phyloP scores from a whole-genome alignment of 2,329 filamentous ascomycete genomes.

The Alternaria consortialis region DNA sequence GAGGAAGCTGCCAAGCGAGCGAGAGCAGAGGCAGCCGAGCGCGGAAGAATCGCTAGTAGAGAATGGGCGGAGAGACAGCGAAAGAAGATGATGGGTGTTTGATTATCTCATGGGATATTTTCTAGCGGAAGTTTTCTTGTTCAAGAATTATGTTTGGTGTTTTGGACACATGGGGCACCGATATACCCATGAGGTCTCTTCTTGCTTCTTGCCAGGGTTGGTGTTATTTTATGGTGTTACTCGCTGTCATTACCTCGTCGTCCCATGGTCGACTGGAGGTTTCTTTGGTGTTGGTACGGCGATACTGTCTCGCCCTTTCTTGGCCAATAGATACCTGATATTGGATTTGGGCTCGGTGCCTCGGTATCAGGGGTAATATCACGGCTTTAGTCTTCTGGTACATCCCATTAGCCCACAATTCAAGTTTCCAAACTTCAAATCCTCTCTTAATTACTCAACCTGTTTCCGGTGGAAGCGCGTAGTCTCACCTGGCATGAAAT shows the following conservation, averaged over 20 bases:
- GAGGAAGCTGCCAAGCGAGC: conserved; percentile 60
- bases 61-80: conserved; percentile 62
- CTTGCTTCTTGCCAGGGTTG: neutral
- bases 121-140: neutral
- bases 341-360: neutral
- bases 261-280: conserved; percentile 12
- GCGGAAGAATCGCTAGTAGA: conserved; percentile 54
- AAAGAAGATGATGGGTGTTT: conserved; percentile 45
- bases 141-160: neutral
- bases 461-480: neutral
- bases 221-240: neutral
- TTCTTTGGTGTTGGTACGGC: neutral
- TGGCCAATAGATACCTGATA: neutral
- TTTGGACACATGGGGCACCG: neutral
- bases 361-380: neutral
- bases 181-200: neutral
- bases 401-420: neutral
- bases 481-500: neutral
- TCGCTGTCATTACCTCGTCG: conserved; percentile 2
- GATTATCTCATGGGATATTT: neutral
- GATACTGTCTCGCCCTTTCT: neutral
- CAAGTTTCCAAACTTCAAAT: neutral
- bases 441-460: neutral
- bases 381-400: neutral
- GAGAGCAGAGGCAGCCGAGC: conserved; percentile 57